phyloP scores from a whole-genome alignment of 352 stramenopile genomes.

The Globisporangium abappressorium region DNA sequence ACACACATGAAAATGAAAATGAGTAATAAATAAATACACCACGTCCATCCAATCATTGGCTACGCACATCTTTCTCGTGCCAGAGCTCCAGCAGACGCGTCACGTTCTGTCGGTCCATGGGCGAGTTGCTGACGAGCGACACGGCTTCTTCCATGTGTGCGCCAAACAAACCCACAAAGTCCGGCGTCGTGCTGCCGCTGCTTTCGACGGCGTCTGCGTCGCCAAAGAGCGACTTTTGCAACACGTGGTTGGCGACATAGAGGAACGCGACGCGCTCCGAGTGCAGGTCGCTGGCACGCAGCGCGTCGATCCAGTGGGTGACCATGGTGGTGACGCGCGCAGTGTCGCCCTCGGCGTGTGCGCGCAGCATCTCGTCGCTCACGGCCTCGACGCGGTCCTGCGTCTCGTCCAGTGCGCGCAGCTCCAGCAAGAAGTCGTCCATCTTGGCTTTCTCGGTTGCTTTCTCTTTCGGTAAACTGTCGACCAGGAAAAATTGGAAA shows the following conservation, averaged over 20 bases:
- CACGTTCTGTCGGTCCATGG: slow-evolving; percentile 77
- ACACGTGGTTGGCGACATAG: slow-evolving; percentile 83
- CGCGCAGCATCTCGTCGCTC: slow-evolving; percentile 69
- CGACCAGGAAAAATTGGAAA: neutral
- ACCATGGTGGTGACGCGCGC: slow-evolving; percentile 46
- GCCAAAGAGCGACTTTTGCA: slow-evolving; percentile 65
- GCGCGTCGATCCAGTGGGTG: slow-evolving; percentile 56
- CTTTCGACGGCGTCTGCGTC: neutral
- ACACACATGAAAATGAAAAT: neutral
- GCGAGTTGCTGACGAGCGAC: slow-evolving; percentile 80
- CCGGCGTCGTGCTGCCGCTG: neutral
- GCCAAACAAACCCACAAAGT: slow-evolving; percentile 35
- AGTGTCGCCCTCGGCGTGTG: slow-evolving; percentile 30
- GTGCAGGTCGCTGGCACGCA: slow-evolving; percentile 74
- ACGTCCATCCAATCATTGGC: neutral
- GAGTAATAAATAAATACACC: neutral
- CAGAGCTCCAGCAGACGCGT: slow-evolving; percentile 71
- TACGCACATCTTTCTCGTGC: slow-evolving; percentile 63
- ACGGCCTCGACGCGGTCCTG: slow-evolving; percentile 80
- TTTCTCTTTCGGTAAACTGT: neutral
- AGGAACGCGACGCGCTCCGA: slow-evolving; percentile 79
- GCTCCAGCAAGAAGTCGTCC: slow-evolving; percentile 75
- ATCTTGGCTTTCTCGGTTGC: slow-evolving; percentile 21
- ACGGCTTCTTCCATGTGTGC: slow-evolving; percentile 67
- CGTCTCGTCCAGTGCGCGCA: slow-evolving; percentile 77